Conservation (phyloP, 2,329 filamentous ascomycete species). For the Phoma sp. region DNA sequence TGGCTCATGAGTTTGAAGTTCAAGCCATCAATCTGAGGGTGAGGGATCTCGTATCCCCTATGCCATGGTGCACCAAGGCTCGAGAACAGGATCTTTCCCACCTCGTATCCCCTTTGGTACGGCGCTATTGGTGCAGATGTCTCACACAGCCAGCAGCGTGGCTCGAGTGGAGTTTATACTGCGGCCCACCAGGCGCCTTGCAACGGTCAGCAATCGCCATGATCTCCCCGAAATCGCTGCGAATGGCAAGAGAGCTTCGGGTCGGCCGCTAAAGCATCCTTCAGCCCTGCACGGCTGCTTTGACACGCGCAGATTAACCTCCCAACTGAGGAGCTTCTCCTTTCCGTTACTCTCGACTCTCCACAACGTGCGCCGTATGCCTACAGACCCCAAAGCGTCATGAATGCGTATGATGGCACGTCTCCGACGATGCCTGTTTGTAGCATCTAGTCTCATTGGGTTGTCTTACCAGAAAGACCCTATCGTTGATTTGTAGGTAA, state of each 20-base stretch:
- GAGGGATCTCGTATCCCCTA: slow-evolving; percentile 18
- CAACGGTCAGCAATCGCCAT: slow-evolving; percentile 36
- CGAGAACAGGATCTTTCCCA: slow-evolving; percentile 2
- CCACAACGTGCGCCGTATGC: slow-evolving; percentile 28
- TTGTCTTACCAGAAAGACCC: slow-evolving; percentile 54
- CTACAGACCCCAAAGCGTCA: slow-evolving; percentile 27
- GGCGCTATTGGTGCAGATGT: slow-evolving; percentile 35
- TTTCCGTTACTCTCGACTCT: slow-evolving; percentile 18
- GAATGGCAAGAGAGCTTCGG: slow-evolving; percentile 25
- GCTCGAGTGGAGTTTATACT: slow-evolving; percentile 31
- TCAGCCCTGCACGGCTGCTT: slow-evolving; percentile 40
- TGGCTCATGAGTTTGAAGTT: slow-evolving; percentile 5
- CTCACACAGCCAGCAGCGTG: slow-evolving; percentile 36
- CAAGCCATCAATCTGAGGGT: slow-evolving; percentile 13
- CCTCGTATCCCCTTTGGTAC: slow-evolving; percentile 15
- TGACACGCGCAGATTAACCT: slow-evolving; percentile 22
- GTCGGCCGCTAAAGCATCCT: slow-evolving; percentile 24
- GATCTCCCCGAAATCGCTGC: slow-evolving; percentile 31
- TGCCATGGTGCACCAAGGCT: slow-evolving; percentile 3
- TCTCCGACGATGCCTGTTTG: slow-evolving; percentile 35
- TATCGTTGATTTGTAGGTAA: slow-evolving; percentile 56
- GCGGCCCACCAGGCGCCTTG: slow-evolving; percentile 29
- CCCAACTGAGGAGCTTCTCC: slow-evolving; percentile 15
- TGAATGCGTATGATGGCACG: slow-evolving; percentile 44
- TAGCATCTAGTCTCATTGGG: slow-evolving; percentile 36